These are phyloP conservation scores for Lyophyllum decastes DNA, from an alignment of 768 basidiomycete species.

Conservation along the genomic window DNA sequence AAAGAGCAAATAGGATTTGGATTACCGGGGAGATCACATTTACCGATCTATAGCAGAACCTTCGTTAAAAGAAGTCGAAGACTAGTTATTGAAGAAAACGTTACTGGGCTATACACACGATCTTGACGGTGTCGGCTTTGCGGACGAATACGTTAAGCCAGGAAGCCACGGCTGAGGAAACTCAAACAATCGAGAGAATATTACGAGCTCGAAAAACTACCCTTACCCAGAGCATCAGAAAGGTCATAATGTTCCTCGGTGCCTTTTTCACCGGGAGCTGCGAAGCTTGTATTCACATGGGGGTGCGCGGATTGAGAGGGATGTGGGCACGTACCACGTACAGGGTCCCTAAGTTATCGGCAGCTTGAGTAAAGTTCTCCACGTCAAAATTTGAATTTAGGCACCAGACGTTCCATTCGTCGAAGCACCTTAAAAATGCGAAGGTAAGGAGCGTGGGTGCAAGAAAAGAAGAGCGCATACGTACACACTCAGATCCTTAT, in stretches of 20 bases:
- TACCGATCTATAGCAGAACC: slow-evolving; percentile 29
- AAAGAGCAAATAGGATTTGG: not conserved
- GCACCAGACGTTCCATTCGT: slow-evolving; percentile 60
- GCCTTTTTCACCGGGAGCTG: slow-evolving; percentile 49
- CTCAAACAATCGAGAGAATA: not conserved
- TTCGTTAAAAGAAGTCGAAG: not conserved
- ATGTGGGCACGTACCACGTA: slow-evolving; percentile 33
- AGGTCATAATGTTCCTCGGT: slow-evolving; percentile 57
- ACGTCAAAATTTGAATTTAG: not conserved
- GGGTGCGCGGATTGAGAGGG: not conserved
- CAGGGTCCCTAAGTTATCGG: slow-evolving; percentile 38
- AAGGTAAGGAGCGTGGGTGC: not conserved
- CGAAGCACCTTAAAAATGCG: slow-evolving; percentile 45
- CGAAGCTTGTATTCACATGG: not conserved
- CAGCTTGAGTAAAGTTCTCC: too few species aligned
- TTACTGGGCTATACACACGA: slow-evolving; percentile 63
- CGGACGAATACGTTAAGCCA: slow-evolving; percentile 66
- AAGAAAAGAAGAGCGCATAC: slow-evolving; percentile 5
- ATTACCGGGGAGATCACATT: slow-evolving; percentile 50
- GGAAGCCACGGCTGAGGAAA: slow-evolving; percentile 47
- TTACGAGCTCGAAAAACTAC: not conserved
- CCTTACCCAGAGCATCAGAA: slow-evolving; percentile 48
- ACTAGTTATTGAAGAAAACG: slow-evolving; percentile 20
- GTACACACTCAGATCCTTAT: slow-evolving; percentile 40
- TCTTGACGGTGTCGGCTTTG: slow-evolving; percentile 58